Percentiles rank a stretch among this genome's conserved stretches.
Conservation (phyloP, 2,329 filamentous ascomycete species). For the Arthrobotrys sphaeroides region DNA sequence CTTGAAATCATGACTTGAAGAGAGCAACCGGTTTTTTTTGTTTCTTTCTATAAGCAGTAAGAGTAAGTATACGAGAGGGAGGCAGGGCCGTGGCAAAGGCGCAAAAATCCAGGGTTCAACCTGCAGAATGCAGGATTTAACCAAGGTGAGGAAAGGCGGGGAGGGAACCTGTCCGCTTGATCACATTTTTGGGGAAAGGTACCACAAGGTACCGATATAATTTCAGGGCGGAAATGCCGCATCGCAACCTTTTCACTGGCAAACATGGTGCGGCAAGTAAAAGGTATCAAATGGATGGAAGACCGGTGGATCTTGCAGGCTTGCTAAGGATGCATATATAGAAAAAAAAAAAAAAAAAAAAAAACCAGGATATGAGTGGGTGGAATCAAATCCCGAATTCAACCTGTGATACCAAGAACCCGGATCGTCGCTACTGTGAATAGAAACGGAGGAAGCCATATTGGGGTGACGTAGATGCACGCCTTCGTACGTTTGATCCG, state of each 20-base stretch:
- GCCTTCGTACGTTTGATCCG: neutral
- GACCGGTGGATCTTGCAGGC: too few species aligned
- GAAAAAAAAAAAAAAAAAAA: too few species aligned
- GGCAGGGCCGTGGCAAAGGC: neutral
- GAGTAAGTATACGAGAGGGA: too few species aligned
- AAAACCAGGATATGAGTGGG: too few species aligned
- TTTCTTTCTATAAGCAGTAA: neutral
- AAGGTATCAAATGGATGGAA: too few species aligned
- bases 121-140: neutral
- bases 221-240: neutral
- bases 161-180: too few species aligned
- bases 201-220: neutral
- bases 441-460: neutral
- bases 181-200: neutral
- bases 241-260: neutral
- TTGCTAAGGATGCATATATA: too few species aligned
- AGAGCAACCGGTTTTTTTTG: neutral
- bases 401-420: neutral
- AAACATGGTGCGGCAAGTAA: neutral
- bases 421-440: neutral
- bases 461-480: neutral
- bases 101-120: neutral
- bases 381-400: neutral
- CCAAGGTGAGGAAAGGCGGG: neutral
- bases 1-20: too few species aligned